A percentile compares a stretch with the other conserved stretches of the same genome.
phyloP scores from a whole-genome alignment of 257 asterid genomes.

The Handroanthus guayacan region DNA sequence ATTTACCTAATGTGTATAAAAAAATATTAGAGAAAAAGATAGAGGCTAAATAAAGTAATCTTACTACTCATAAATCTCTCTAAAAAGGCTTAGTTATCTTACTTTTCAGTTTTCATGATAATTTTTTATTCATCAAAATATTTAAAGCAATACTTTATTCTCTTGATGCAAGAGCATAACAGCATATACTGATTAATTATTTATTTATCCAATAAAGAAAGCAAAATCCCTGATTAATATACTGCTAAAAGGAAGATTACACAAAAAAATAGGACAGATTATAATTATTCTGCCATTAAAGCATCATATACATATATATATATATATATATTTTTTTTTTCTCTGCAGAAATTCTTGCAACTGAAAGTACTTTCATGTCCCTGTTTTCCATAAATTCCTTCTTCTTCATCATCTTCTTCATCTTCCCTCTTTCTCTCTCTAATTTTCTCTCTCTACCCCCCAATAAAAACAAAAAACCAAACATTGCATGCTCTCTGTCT shows the following conservation, averaged over 20 bases:
- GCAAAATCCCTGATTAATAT: slow-evolving; percentile 16
- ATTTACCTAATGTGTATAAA: no score
- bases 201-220: slow-evolving; percentile 3
- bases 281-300: slow-evolving; percentile 39
- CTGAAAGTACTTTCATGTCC: slow-evolving; percentile 61
- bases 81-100: slow-evolving; percentile 49
- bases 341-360: slow-evolving; percentile 61
- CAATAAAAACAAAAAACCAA: slow-evolving; percentile 30
- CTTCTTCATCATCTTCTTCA: slow-evolving; percentile 25
- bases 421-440: slow-evolving; percentile 24
- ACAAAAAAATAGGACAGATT: slow-evolving; percentile 39
- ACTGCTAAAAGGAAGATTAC: slow-evolving; percentile 38
- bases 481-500: slow-evolving; percentile 43
- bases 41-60: slow-evolving; percentile 35
- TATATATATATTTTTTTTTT: no score
- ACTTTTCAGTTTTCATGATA: slow-evolving; percentile 25
- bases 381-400: slow-evolving; percentile 63
- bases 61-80: slow-evolving; percentile 50
- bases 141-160: slow-evolving; percentile 28
- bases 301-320: slow-evolving; percentile 32
- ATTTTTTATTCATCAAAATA: slow-evolving; percentile 14
- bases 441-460: not conserved
- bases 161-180: slow-evolving; percentile 37
- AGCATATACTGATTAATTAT: slow-evolving; percentile 27
- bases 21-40: not conserved